These are phyloP conservation scores for Mortierella antarctica DNA, from an alignment of 192 early-diverging fungal genomes.

Conservation along the genomic window DNA sequence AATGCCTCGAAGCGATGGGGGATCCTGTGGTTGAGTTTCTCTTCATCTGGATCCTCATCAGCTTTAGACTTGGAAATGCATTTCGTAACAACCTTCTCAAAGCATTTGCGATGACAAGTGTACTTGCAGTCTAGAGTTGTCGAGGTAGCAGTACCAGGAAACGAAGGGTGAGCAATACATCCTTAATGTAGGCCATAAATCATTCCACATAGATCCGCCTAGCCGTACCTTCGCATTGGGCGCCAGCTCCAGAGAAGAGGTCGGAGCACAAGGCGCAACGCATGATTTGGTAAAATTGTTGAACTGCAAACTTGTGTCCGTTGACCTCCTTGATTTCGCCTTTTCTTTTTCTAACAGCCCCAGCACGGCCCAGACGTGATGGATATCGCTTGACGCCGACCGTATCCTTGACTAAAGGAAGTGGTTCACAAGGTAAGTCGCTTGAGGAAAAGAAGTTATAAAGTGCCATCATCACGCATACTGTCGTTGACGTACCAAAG, in stretches of 20 bases:
- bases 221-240: slow-evolving; percentile 88
- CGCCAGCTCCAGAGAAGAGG: slow-evolving; percentile 90
- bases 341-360: slow-evolving; percentile 80
- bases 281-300: slow-evolving; percentile 97
- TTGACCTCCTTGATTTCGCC: slow-evolving; percentile 89
- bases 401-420: slow-evolving; percentile 59
- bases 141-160: slow-evolving; percentile 3
- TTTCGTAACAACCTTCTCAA: slow-evolving; percentile 84
- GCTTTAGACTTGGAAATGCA: slow-evolving; percentile 82
- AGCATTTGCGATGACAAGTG: slow-evolving; percentile 94
- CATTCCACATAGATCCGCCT: too few species aligned
- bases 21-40: slow-evolving; percentile 89
- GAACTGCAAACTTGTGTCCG: slow-evolving; percentile 93
- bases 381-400: slow-evolving; percentile 62
- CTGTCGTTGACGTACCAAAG: slow-evolving; percentile 68
- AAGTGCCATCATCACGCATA: background rate
- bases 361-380: slow-evolving; percentile 77
- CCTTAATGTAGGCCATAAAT: too few species aligned
- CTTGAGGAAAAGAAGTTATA: slow-evolving; percentile 7
- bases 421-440: background rate
- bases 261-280: slow-evolving; percentile 96
- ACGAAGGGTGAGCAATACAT: background rate
- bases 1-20: slow-evolving; percentile 94
- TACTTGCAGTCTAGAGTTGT: slow-evolving; percentile 82
- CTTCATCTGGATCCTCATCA: slow-evolving; percentile 75